Base-by-base conservation (phyloP, 2,329 filamentous ascomycete species). In the Arthrinium puccinioides region DNA sequence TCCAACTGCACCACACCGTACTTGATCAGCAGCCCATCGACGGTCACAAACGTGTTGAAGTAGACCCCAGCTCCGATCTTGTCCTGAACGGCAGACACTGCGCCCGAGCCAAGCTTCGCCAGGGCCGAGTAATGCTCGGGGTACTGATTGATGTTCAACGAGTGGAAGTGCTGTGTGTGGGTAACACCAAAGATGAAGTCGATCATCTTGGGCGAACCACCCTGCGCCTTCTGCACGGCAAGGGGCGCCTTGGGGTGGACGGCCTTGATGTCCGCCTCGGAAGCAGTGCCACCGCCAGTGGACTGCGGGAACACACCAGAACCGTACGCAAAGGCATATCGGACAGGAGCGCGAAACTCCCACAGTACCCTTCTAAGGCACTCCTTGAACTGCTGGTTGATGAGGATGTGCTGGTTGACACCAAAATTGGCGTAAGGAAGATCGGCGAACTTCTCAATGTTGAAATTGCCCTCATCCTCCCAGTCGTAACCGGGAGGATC, bases 101-200 rank as follows among this genome's bases (percentile, higher is more conserved):
- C 73, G 21, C 80, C 89, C 2, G 89, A 97, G 2, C 90, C 90
- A 15, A 96, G 63, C 11, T 79, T 82, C 2, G 85, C 86, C 15
- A 98, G 67, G 9, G 76, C 81, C 2, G 90, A 97, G 64, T 98
- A 98, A 61, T 98, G 92, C 52, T 94, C 75, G 7, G 86, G 83
- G 55, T 98, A 84, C 58, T 96, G 84, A 46, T 75, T 72, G 50
- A 98, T 70, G 54, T 98, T 98, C 43, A 98, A 71, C 23, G 84
- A 89, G 63, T 98, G 92, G 87, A 90, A 98, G 63, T 98, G 92
- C 56, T 98, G 85, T 2, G 85, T 87, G 60, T 94, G 87, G 1
- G 86, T 87, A 9, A 97, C 90, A 19, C 90, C 92, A 57, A 98
- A 92, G 49, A 98, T 94, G 58, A 98, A 95, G 63, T 98, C 92